phyloP scores from a whole-genome alignment of 495 filamentous ascomycete species.

The Neurospora hispaniola region DNA sequence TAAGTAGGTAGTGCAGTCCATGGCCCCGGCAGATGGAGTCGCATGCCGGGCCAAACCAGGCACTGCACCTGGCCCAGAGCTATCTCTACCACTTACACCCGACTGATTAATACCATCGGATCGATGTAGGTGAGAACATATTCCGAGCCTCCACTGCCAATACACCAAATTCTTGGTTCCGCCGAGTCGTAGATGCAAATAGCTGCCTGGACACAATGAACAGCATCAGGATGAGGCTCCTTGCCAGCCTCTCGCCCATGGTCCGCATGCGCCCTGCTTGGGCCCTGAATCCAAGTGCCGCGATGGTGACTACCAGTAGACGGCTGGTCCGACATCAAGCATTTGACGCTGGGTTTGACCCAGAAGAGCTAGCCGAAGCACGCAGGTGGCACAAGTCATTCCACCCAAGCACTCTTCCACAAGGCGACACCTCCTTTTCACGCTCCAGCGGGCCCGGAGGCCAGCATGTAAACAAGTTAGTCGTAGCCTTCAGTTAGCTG shows the following conservation, averaged over 20 bases:
- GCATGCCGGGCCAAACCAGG: too few relatives aligned
- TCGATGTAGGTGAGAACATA: too few relatives aligned
- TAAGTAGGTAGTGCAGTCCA: too few relatives aligned
- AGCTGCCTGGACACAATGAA: not conserved
- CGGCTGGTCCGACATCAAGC: conserved; percentile 25
- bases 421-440: conserved; percentile 60
- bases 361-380: conserved; percentile 56
- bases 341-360: conserved; percentile 29
- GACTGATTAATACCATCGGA: too few relatives aligned
- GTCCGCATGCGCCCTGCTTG: not conserved
- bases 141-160: not conserved
- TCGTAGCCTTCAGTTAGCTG: conserved; percentile 5
- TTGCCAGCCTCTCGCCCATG: not conserved
- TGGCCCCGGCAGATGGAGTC: too few relatives aligned
- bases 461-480: conserved; percentile 95
- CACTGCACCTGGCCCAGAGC: too few relatives aligned
- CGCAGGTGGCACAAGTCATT: conserved; percentile 67
- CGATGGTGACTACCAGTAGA: not conserved
- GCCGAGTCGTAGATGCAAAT: not conserved
- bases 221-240: not conserved
- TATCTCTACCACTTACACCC: too few relatives aligned
- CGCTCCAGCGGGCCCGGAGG: conserved; percentile 89
- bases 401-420: conserved; percentile 51
- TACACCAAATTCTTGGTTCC: not conserved
- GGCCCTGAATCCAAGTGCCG: not conserved